These are phyloP conservation scores for Sequoiadendron giganteum DNA, from an alignment of 75 land plant genomes.

Conservation along the genomic window DNA sequence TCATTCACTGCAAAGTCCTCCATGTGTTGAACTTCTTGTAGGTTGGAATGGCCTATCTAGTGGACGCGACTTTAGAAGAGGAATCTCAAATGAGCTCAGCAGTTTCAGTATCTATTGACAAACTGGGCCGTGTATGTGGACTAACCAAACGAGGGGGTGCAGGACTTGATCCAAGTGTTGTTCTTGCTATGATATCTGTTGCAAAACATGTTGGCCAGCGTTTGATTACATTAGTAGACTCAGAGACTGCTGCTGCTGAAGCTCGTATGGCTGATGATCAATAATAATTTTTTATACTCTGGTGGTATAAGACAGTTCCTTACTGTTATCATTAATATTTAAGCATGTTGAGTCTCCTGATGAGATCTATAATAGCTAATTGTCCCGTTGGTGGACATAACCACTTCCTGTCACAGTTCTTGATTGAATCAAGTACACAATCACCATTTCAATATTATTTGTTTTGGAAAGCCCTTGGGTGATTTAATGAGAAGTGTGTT, in stretches of 20 bases:
- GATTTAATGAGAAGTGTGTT: background rate
- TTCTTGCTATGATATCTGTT: constrained; percentile 95
- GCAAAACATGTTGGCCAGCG: constrained; percentile 66
- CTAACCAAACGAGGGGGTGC: constrained; percentile 83
- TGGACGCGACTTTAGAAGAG: constrained; percentile 94
- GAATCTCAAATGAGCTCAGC: constrained; percentile 97
- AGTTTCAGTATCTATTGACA: constrained; percentile 74
- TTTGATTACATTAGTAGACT: constrained; percentile 57
- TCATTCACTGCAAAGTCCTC: background rate
- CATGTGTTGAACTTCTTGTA: constrained; percentile 19
- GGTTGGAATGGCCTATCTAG: constrained; percentile 90
- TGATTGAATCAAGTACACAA: background rate
- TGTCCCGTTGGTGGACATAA: background rate
- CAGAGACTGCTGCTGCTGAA: constrained; percentile 86
- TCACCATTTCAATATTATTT: background rate
- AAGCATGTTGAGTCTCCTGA: background rate
- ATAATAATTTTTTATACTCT: background rate
- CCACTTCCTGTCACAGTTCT: background rate
- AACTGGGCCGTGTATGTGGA: constrained; percentile 74
- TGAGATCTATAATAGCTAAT: background rate
- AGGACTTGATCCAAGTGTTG: constrained; percentile 83
- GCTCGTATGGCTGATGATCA: constrained; percentile 5
- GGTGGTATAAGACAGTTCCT: background rate
- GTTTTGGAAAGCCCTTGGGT: background rate
- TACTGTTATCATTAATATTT: background rate